phyloP scores from a whole-genome alignment of 176 grass and related monocot genomes.

The Musa troglodytarum region DNA sequence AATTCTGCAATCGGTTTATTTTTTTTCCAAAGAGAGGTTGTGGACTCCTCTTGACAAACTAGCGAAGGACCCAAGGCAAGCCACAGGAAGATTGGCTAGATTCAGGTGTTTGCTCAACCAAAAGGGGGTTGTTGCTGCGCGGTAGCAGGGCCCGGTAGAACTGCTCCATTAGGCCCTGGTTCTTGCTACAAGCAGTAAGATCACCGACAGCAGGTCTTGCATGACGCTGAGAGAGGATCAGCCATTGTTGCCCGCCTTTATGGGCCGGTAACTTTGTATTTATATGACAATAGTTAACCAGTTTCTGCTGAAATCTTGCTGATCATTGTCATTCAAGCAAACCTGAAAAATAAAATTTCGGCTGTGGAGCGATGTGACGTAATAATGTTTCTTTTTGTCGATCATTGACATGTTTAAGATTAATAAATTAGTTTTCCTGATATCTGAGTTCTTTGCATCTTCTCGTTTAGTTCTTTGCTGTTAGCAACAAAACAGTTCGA shows the following conservation, averaged over 20 bases:
- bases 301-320: not conserved
- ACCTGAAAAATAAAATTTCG: not conserved
- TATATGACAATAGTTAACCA: not conserved
- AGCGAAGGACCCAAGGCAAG: conserved; percentile 44
- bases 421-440: not conserved
- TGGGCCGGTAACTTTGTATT: not conserved
- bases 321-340: not conserved
- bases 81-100: conserved; percentile 54
- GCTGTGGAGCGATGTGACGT: not conserved
- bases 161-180: conserved; percentile 51
- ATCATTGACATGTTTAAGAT: not conserved
- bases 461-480: no score
- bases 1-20: not conserved
- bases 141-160: conserved; percentile 38
- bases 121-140: conserved; percentile 80
- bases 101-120: conserved; percentile 95
- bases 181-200: conserved; percentile 58
- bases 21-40: conserved; percentile 59
- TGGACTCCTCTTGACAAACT: conserved; percentile 64
- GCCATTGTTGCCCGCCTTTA: not conserved
- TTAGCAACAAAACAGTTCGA: no score
- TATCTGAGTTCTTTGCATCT: not conserved
- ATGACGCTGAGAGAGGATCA: not conserved
- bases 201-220: not conserved
- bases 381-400: no score